Evolutionary conservation across 352 stramenopile genomes (phyloP), one percentile per base, ranked within the genome.

Genomic region (Bremia lactucae): DNA sequence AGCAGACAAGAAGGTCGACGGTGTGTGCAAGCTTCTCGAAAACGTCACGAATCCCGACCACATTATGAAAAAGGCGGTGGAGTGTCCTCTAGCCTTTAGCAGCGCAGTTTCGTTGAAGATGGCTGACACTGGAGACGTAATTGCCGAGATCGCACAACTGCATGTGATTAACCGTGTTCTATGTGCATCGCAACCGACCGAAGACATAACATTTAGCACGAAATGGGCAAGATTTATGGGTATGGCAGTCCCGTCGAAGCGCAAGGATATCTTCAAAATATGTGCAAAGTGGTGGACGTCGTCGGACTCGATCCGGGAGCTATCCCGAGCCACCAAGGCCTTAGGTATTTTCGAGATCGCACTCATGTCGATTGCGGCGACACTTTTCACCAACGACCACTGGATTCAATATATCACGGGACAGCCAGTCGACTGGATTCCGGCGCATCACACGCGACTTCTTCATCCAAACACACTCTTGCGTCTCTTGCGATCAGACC

Each of bases 91-190:
- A n/a, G n/a, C n/a, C n/a, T n/a, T n/a, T n/a, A n/a, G n/a, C n/a
- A n/a, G n/a, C n/a, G n/a, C n/a, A n/a, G n/a, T n/a, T n/a, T n/a
- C n/a, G n/a, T n/a, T n/a, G n/a, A n/a, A n/a, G n/a, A n/a, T n/a
- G n/a, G n/a, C n/a, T n/a, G n/a, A n/a, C n/a, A n/a, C n/a, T n/a
- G n/a, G n/a, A n/a, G n/a, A n/a, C n/a, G n/a, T n/a, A n/a, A n/a
- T n/a, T n/a, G n/a, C n/a, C n/a, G n/a, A n/a, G n/a, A n/a, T n/a
- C n/a, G n/a, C n/a, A n/a, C n/a, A n/a, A n/a, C n/a, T n/a, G n/a
- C n/a, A n/a, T n/a, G n/a, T n/a, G n/a, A n/a, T n/a, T 53, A 53
- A 58, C 44, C 37, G 24, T 10, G 24, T 28, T 6, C 24, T 28
- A 10, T 10, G 24, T 28, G 24, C 24, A 10, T 10, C 24, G 6